Evolutionary conservation across 805 yeast genomes (phyloP), one percentile per base, ranked within the genome.

Genomic region (Candida verbasci): DNA sequence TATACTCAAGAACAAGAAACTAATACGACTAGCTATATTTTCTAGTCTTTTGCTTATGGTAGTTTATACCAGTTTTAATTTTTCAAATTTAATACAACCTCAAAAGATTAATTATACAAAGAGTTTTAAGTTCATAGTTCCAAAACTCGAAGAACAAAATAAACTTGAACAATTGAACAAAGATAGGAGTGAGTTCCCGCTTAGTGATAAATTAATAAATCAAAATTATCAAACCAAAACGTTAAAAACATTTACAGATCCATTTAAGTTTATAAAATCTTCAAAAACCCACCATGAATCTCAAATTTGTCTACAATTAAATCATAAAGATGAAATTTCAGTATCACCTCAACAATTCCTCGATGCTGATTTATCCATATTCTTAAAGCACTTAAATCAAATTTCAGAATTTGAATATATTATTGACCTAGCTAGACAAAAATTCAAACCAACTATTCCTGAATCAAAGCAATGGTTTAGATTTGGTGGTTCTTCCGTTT

Each of bases 401-500:
- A 9, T 12, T 18, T 11, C 23, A 3, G 37, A 37, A 10, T 53
- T 48, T 35, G 17, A 30, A 12, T 35, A 49, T 17, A 17, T 53
- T 15, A 28, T 56, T 3, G 24, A 44, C 10, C 26, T 44, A 14
- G 56, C 53, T 6, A 28, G 37, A 10, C 31, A 41, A 9, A 32
- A 29, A 16, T 48, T 50, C 34, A 39, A 52, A 25, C 47, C 60
- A 4, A 45, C 39, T 4, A 43, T 55, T 14, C 55, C 58, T 1
- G 41, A 37, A 9, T 44, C 47, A 9, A 40, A 48, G 16, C 50
- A 55, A 35, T 62, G 68, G 68, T 50, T 47, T 32, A 49, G 56
- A 29, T 52, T 60, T 37, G 58, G 55, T 3, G 66, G 66, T 1
- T 49, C 65, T 8, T 50, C 59, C 2, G 60, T 57, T 2, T 60